phyloP scores from a whole-genome alignment of 306 rosid genomes.

The Benincasa hispida region DNA sequence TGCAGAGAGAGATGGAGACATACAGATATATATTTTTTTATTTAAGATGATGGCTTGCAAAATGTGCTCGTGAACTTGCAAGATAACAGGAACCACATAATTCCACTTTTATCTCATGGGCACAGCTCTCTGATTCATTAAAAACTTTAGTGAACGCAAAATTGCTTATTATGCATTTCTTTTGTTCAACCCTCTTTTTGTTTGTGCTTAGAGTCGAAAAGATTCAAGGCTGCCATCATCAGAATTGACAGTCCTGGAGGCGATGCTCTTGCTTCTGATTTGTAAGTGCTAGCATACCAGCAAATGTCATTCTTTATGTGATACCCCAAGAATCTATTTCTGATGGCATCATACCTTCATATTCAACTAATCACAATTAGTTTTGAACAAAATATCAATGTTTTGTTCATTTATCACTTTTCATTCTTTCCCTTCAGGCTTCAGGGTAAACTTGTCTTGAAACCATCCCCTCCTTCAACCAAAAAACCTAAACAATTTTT shows the following conservation, averaged over 20 bases:
- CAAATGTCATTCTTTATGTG: neutral
- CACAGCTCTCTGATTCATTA: neutral
- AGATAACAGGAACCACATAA: neutral
- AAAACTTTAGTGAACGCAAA: neutral
- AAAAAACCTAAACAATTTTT: neutral
- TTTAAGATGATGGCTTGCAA: neutral
- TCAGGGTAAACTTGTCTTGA: neutral
- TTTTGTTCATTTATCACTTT: neutral
- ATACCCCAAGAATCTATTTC: neutral
- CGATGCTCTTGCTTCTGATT: constrained; percentile 97
- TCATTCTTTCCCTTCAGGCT: neutral
- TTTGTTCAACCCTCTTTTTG: constrained; percentile 10
- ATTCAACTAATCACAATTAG: neutral
- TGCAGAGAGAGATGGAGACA: neutral
- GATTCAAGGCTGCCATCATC: constrained; percentile 75
- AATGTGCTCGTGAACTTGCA: neutral
- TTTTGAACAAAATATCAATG: neutral
- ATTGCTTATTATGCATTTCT: neutral
- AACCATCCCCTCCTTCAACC: neutral
- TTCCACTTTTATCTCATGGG: neutral
- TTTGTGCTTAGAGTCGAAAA: constrained; percentile 52
- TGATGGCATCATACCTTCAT: neutral
- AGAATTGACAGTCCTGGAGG: constrained; percentile 99
- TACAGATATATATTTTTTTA: neutral
- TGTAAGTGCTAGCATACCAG: constrained; percentile 59